Percentiles rank a stretch among this genome's conserved stretches.
Conservation (phyloP, 2,329 filamentous ascomycete genomes). For the Bipolaris gigantea region DNA sequence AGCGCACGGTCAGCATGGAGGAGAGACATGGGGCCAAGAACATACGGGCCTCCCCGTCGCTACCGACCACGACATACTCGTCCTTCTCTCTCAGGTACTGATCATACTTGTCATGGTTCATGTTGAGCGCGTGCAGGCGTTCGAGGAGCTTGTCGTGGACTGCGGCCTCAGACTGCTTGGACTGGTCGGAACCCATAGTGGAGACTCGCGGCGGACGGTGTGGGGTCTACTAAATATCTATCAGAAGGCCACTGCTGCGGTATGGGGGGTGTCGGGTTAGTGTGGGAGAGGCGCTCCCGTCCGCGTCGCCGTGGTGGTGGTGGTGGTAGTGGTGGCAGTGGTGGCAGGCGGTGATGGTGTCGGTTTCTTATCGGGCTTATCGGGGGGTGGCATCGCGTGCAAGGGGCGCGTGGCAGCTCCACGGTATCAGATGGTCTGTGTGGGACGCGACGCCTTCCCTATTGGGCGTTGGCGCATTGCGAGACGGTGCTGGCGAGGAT, state of each 20-base stretch:
- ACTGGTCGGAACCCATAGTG: conserved; percentile 42
- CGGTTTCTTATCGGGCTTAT: conserved; percentile 23
- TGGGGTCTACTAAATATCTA: background rate
- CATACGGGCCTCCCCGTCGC: conserved; percentile 50
- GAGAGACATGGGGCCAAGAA: background rate
- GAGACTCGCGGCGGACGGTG: background rate
- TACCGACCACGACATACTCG: conserved; percentile 56
- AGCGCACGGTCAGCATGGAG: background rate
- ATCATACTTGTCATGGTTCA: conserved; percentile 49
- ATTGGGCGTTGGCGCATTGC: background rate
- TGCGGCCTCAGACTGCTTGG: conserved; percentile 38
- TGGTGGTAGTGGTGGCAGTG: too few relatives aligned
- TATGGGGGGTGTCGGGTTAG: conserved; percentile 2
- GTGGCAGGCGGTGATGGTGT: conserved; percentile 15
- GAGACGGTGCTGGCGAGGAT: background rate
- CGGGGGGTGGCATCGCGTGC: conserved; percentile 18
- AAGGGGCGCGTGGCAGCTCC: conserved; percentile 21
- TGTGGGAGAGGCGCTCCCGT: conserved; percentile 4
- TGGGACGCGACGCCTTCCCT: background rate
- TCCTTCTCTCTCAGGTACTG: conserved; percentile 51
- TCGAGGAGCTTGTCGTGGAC: conserved; percentile 47
- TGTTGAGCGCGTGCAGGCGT: conserved; percentile 50
- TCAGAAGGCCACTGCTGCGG: too few relatives aligned
- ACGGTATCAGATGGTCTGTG: conserved; percentile 12
- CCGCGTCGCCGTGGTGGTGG: background rate